Conservation (phyloP, 768 basidiomycete genomes). For the Termitomyces sp. region DNA sequence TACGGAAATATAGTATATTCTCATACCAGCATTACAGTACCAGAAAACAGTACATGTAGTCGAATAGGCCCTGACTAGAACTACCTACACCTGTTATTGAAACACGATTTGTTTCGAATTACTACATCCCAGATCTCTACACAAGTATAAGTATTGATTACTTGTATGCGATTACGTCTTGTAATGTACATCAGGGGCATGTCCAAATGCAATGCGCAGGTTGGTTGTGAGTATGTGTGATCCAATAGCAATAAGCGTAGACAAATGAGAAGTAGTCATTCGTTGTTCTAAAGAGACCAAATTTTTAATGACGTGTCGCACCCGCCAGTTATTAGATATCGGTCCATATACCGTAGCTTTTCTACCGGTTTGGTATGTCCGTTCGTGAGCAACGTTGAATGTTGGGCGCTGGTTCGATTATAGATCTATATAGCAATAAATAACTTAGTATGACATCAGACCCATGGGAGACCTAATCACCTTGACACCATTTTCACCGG, state of each 20-base stretch:
- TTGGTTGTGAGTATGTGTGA: neutral
- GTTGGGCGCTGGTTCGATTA: constrained; percentile 90
- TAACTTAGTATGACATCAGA: constrained; percentile 1
- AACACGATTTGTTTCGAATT: neutral
- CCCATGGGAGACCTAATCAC: constrained; percentile 31
- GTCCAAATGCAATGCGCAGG: neutral
- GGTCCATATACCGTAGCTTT: constrained; percentile 91
- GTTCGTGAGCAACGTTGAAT: constrained; percentile 79
- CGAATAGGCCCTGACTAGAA: no score
- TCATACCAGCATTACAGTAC: no score
- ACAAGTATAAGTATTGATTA: neutral
- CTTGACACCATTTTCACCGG: constrained; percentile 92
- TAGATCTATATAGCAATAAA: constrained; percentile 57
- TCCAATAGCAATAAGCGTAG: constrained; percentile 6
- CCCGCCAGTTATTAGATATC: constrained; percentile 88
- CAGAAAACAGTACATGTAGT: no score
- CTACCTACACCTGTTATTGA: no score
- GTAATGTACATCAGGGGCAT: constrained; percentile 3
- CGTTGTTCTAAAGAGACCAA: constrained; percentile 72
- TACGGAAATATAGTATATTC: no score
- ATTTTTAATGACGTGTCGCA: constrained; percentile 85
- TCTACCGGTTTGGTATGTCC: constrained; percentile 92
- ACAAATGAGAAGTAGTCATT: neutral
- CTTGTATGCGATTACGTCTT: neutral
- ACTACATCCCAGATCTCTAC: neutral